phyloP scores from a whole-genome alignment of 2,329 filamentous ascomycete species.

The Bipolaris oryzae region DNA sequence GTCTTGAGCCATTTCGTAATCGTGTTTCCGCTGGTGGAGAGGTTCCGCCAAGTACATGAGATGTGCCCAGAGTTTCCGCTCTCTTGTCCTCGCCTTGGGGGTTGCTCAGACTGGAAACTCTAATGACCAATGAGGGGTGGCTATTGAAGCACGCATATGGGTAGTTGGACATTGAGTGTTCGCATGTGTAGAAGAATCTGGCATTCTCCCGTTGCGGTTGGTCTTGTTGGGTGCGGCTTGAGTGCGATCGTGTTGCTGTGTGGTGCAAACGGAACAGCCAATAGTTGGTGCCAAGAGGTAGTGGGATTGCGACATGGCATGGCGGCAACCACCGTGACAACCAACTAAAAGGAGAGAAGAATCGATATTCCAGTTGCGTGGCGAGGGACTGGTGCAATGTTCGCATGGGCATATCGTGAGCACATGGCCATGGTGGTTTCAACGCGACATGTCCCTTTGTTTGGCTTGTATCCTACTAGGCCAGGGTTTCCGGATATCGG shows the following conservation, averaged over 20 bases:
- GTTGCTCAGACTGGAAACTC: not conserved
- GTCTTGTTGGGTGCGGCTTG: not conserved
- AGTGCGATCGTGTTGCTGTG: not conserved
- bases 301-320: not conserved
- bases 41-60: conserved; percentile 10
- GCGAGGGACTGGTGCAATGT: no score
- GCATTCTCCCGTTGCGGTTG: not conserved
- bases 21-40: not conserved
- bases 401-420: not conserved
- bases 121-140: conserved; percentile 1
- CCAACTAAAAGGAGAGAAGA: no score
- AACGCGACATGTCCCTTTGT: not conserved
- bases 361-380: no score
- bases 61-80: conserved; percentile 13
- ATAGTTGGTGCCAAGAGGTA: not conserved
- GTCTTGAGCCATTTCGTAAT: conserved; percentile 1
- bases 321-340: no score
- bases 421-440: not conserved
- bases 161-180: not conserved
- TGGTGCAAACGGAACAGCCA: not conserved
- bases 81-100: conserved; percentile 13
- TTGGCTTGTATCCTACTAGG: not conserved
- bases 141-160: not conserved
- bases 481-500: conserved; percentile 1
- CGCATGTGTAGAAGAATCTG: not conserved